Conservation (phyloP, 371 early-diverging fungal genomes). For the Mortierella sp. region DNA sequence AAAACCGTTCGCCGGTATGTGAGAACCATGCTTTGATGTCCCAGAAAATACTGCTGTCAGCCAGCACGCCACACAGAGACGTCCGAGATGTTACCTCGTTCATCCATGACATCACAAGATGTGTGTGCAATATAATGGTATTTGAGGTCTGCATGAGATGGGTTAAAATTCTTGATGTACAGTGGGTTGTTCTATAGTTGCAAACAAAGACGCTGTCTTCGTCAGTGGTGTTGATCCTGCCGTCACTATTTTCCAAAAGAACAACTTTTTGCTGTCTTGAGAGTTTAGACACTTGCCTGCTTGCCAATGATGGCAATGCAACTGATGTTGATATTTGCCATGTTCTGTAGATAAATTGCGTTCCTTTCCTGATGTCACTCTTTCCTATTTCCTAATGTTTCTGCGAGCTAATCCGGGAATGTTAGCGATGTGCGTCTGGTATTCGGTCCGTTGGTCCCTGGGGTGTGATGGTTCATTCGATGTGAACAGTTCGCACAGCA, state of each 20-base stretch:
- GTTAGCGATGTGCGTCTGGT: too few relatives aligned
- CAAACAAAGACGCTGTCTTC: background rate
- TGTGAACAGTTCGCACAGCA: too few relatives aligned
- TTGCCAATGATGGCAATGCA: conserved; percentile 83
- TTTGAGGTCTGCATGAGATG: conserved; percentile 82
- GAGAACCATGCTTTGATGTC: background rate
- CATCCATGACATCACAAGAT: conserved; percentile 89
- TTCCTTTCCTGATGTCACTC: background rate
- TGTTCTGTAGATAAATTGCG: too few relatives aligned
- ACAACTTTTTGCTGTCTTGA: too few relatives aligned
- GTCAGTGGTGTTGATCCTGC: background rate
- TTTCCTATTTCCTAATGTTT: background rate
- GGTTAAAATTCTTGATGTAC: conserved; percentile 80
- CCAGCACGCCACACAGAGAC: background rate
- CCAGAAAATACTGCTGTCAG: background rate
- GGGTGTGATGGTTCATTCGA: too few relatives aligned
- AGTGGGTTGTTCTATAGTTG: conserved; percentile 82
- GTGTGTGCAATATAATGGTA: conserved; percentile 92
- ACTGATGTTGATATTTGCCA: conserved; percentile 71
- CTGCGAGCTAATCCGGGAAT: background rate
- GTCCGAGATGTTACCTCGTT: conserved; percentile 65
- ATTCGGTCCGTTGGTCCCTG: too few relatives aligned
- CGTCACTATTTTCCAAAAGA: too few relatives aligned
- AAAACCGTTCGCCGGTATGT: too few relatives aligned
- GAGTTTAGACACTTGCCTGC: conserved; percentile 49